A percentile compares a stretch with the other conserved stretches of the same genome.
Conservation (phyloP, 805 yeast species). For the Hanseniaspora jakobsenii region DNA sequence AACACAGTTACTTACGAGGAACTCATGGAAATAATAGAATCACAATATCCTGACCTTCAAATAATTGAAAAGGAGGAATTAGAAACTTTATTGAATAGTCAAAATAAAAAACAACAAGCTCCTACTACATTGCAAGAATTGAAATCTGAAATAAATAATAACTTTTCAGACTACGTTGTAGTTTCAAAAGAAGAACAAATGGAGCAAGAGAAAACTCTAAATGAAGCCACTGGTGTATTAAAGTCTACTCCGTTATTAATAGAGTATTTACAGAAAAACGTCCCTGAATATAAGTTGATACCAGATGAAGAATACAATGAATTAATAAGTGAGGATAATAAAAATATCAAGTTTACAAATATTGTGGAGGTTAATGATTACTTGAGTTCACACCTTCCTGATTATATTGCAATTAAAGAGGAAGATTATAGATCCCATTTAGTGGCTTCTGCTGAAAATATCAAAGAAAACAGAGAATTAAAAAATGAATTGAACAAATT, state of each 20-base stretch:
- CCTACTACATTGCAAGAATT: background rate
- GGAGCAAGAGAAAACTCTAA: background rate
- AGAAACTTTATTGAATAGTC: background rate
- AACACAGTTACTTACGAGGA: constrained; percentile 10
- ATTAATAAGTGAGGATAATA: background rate
- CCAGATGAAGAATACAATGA: background rate
- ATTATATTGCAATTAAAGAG: background rate
- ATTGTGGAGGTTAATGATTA: background rate
- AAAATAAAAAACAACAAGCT: no score
- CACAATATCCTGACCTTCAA: constrained; percentile 8
- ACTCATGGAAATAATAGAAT: background rate
- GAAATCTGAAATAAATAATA: background rate
- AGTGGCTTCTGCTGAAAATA: background rate
- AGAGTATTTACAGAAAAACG: background rate
- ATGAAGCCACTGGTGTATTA: no score
- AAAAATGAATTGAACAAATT: background rate
- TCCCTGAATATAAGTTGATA: background rate
- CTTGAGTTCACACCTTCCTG: background rate
- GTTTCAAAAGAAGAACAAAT: background rate
- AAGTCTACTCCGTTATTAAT: background rate
- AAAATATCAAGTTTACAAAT: background rate
- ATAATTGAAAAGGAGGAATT: background rate
- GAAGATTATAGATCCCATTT: background rate
- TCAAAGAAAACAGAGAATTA: background rate
- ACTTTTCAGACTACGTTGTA: background rate